Percentiles rank a stretch among this genome's conserved stretches.
phyloP scores from a whole-genome alignment of 306 rosid genomes.

The Biancaea sappan region DNA sequence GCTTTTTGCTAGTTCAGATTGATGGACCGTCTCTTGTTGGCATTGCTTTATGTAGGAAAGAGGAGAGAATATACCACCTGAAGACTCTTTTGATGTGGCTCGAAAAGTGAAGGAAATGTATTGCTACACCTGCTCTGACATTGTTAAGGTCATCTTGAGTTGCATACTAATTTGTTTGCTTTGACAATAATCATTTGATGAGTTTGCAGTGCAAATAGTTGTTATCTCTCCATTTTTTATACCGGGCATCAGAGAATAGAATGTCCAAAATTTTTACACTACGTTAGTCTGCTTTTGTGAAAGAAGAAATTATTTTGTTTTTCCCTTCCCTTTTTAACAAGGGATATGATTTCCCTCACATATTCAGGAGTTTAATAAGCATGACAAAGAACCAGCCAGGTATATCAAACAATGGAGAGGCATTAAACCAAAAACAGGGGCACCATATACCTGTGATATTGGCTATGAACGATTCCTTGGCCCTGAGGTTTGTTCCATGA shows the following conservation, averaged over 20 bases:
- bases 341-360: slow-evolving; percentile 35
- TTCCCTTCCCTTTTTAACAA: slow-evolving; percentile 30
- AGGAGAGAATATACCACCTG: slow-evolving; percentile 98
- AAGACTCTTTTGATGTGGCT: slow-evolving; percentile 97
- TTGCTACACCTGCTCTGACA: slow-evolving; percentile 98
- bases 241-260: slow-evolving; percentile 24
- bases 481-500: slow-evolving; percentile 76
- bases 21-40: slow-evolving; percentile 35
- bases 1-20: slow-evolving; percentile 28
- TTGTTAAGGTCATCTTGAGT: slow-evolving; percentile 76
- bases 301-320: slow-evolving; percentile 24
- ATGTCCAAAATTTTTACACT: background rate
- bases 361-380: slow-evolving; percentile 89
- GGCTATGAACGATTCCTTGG: slow-evolving; percentile 99
- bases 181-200: slow-evolving; percentile 22
- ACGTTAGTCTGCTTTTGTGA: slow-evolving; percentile 1
- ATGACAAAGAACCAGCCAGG: slow-evolving; percentile 93
- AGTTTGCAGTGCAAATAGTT: slow-evolving; percentile 15
- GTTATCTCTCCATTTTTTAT: slow-evolving; percentile 16
- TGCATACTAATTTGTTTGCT: slow-evolving; percentile 9
- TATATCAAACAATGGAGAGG: slow-evolving; percentile 96
- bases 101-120: slow-evolving; percentile 94
- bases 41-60: slow-evolving; percentile 73
- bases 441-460: slow-evolving; percentile 96
- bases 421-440: slow-evolving; percentile 96